Base-by-base conservation (phyloP, 2,329 filamentous ascomycete species). In the Curvularia sp. region DNA sequence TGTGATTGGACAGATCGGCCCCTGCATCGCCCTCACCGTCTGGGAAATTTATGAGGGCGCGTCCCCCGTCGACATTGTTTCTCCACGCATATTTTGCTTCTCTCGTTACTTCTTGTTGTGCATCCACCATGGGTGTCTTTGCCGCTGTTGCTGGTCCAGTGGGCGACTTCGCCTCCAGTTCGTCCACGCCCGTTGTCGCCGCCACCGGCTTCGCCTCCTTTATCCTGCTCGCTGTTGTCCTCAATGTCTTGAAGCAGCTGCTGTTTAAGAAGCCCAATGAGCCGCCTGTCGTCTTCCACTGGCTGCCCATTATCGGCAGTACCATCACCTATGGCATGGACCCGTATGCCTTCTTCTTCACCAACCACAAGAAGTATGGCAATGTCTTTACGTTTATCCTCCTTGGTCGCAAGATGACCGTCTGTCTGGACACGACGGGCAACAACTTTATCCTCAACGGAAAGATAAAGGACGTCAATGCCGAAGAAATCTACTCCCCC, bases 301-400 rank as follows among this genome's bases (percentile, higher is more conserved):
- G 81, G 82, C 78, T 89, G 30, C 86, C 86, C 71, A 80, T 96
- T 67, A 84, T 99, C 71, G 94, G 94, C 64, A 97, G 89, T 81
- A 97, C 95, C 59, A 83, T 98, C 70, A 91, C 87, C 43, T 99
- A 98, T 80, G 94, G 94, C 78, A 97, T 97, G 79, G 92, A 98
- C 73, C 94, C 94, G 15, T 93, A 92, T 73, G 83, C 82, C 50
- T 98, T 97, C 84, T 97, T 97, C 82, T 83, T 84, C 58, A 69
- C 83, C 69, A 85, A 87, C 79, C 85, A 88, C 69, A 83, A 85
- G 70, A 96, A 96, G 90, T 91, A 94, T 76, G 93, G 93, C 74
- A 90, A 96, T 78, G 87, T 93, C 73, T 96, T 95, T 77, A 96
- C 93, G 18, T 96, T 96, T 72, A 81, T 96, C 59, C 86, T 96